Percentiles rank a stretch among this genome's conserved stretches.
Evolutionary conservation across 331 rosid genomes (phyloP).

Genomic region (Quercus lobata): DNA sequence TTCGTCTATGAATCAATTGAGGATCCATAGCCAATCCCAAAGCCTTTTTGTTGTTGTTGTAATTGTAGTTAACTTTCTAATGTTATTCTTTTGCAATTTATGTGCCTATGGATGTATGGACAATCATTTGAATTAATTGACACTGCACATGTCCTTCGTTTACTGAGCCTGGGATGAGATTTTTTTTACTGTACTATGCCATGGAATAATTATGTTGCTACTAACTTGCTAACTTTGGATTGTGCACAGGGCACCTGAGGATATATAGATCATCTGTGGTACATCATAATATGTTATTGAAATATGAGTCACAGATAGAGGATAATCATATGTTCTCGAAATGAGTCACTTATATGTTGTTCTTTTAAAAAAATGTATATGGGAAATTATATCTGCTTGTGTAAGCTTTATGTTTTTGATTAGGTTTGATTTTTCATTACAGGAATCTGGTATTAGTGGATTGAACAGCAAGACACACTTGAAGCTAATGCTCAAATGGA

Average conservation of each 20-base stretch:
- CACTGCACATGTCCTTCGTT: background rate
- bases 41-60: no score
- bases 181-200: background rate
- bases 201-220: background rate
- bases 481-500: constrained; percentile 59
- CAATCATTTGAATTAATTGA: background rate
- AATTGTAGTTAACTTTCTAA: background rate
- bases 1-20: no score
- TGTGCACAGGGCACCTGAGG: background rate
- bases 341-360: no score
- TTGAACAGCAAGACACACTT: constrained; percentile 55
- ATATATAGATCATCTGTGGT: background rate
- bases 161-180: background rate
- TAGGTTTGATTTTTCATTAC: background rate
- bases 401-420: background rate
- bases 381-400: background rate
- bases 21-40: no score
- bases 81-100: background rate
- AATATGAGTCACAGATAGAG: background rate
- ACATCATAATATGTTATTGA: background rate
- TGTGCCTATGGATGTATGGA: background rate
- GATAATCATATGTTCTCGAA: background rate
- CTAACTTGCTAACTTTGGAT: background rate
- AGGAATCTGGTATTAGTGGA: constrained; percentile 45
- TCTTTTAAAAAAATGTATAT: no score